Base-by-base conservation (phyloP, 768 basidiomycete species). In the Hericium erinaceus region DNA sequence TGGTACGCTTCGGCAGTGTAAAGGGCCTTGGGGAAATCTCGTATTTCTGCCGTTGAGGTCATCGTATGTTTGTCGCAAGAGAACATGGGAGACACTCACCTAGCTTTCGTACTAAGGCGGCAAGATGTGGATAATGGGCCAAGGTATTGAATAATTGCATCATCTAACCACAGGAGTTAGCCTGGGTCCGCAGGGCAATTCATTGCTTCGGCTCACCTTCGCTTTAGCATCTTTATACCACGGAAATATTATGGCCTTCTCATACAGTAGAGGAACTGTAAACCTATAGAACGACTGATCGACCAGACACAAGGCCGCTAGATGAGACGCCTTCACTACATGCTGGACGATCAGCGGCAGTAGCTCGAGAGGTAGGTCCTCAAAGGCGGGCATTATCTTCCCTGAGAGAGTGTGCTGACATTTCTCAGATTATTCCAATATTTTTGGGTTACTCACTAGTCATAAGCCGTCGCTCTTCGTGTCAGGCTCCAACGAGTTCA, bases 191-290 rank as follows among this genome's bases (percentile, higher is more conserved):
- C 39, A 48, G 22, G 26, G 56, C 51, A 46, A 4, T 40, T 9
- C 49, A 12, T 33, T 10, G 33, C 9, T 10, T 33, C 33, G 15
- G 59, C 66, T 12, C 61, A 83, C 87, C 75, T 78, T 86, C 9
- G 63, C 65, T 65, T 87, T 91, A 13, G 76, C 77, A 37, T 83
- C 77, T 61, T 73, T 83, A 57, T 89, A 80, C 89, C 87, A 89
- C 15, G 87, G 77, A 68, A 82, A 84, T 48, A 91, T 81, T 48
- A 73, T 77, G 16, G 83, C 74, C 12, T 75, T 73, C 24, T 77
- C 72, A 62, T 92, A 92, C 22, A 92, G 73, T 28, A 68, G 60
- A 10, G 76, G 72, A 2, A 72, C 67, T 0, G 82, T 77, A 60
- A 82, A 83, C 1, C 59, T 48, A 59, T 80, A 69, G 63, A 90